A percentile compares a stretch with the other conserved stretches of the same genome.
These are phyloP conservation scores for Phalaenopsis equestris DNA, from an alignment of 106 monocot genomes.

Conservation along the genomic window DNA sequence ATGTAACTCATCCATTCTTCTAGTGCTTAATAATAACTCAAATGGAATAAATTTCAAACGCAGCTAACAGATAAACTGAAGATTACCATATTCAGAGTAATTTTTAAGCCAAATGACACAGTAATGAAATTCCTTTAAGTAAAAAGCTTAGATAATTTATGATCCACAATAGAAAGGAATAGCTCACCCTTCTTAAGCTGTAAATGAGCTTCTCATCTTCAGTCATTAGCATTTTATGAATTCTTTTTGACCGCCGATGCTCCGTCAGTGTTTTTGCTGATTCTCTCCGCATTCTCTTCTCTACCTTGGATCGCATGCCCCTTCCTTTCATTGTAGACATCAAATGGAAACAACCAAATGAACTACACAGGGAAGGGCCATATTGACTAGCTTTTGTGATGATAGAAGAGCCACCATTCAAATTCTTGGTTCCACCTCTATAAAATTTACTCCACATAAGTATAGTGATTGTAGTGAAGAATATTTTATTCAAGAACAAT, in stretches of 20 bases:
- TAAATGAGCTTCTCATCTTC: slow-evolving; percentile 96
- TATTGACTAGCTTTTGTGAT: background rate
- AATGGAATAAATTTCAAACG: background rate
- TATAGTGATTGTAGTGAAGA: background rate
- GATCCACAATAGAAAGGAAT: background rate
- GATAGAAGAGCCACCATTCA: slow-evolving; percentile 6
- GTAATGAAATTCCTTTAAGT: background rate
- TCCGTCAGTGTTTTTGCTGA: slow-evolving; percentile 84
- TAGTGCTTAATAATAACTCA: background rate
- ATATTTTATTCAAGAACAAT: background rate
- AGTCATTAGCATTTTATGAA: slow-evolving; percentile 91
- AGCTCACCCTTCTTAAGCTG: slow-evolving; percentile 78
- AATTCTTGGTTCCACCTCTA: slow-evolving; percentile 3
- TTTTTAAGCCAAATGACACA: background rate
- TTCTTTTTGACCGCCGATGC: slow-evolving; percentile 78
- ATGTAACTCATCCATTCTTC: too few species aligned
- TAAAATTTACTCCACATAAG: slow-evolving; percentile 6
- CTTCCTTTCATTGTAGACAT: slow-evolving; percentile 71
- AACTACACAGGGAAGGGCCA: slow-evolving; percentile 4
- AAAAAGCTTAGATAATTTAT: background rate
- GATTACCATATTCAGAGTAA: background rate
- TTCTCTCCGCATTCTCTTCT: slow-evolving; percentile 89
- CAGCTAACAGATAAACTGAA: background rate
- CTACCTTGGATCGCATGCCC: slow-evolving; percentile 88
- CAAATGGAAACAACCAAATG: slow-evolving; percentile 13